Percentiles rank a stretch among this genome's conserved stretches.
phyloP scores from a whole-genome alignment of 345 rosid species.

The Pugionium cornutum region DNA sequence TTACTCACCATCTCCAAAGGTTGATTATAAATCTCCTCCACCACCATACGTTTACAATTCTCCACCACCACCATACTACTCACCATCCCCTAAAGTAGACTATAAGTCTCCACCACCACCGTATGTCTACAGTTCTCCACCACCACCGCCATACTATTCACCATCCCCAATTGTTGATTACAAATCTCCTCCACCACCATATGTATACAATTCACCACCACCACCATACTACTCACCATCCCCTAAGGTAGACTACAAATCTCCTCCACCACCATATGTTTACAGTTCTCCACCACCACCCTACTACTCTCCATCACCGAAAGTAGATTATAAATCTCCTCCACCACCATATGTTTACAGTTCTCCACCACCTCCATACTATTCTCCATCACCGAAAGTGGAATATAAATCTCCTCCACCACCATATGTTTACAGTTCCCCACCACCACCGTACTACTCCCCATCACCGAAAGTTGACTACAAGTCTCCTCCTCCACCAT shows the following conservation, averaged over 20 bases:
- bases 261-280: constrained; percentile 1
- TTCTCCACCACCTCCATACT: constrained; percentile 11
- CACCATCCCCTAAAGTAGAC: not conserved
- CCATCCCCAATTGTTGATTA: not conserved
- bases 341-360: constrained; percentile 17
- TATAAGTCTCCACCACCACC: constrained; percentile 1
- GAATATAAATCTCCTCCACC: constrained; percentile 14
- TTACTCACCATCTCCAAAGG: constrained; percentile 9
- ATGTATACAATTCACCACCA: not conserved
- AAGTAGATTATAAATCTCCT: constrained; percentile 1
- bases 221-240: constrained; percentile 2
- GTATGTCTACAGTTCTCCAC: not conserved
- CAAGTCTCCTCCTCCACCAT: constrained; percentile 11
- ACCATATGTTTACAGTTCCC: constrained; percentile 9
- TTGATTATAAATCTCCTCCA: constrained; percentile 1
- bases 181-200: constrained; percentile 2
- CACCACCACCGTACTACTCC: constrained; percentile 15
- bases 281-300: constrained; percentile 10
- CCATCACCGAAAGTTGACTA: not conserved
- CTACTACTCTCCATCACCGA: not conserved
- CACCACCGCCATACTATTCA: not conserved
- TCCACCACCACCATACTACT: not conserved
- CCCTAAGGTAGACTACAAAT: not conserved
- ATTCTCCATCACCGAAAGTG: not conserved
- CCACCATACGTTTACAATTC: not conserved